phyloP scores from a whole-genome alignment of 768 basidiomycete genomes.

The Lactarius sanguifluus region DNA sequence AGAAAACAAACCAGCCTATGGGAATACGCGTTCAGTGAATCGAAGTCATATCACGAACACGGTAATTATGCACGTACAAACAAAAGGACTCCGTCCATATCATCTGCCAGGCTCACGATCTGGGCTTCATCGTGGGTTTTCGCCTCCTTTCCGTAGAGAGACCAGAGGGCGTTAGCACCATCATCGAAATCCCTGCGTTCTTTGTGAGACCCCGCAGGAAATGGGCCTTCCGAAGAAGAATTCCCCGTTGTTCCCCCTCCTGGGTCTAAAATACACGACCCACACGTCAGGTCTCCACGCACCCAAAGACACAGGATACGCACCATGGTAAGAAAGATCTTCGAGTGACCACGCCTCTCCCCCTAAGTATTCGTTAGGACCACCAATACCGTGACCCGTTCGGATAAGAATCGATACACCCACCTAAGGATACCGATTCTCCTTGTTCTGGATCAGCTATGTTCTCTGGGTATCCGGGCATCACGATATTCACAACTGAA shows the following conservation, averaged over 20 bases:
- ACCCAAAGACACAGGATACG: not conserved
- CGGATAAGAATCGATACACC: not conserved
- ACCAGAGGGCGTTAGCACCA: constrained; percentile 6
- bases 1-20: constrained; percentile 24
- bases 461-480: not conserved
- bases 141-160: not conserved
- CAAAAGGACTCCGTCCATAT: constrained; percentile 1
- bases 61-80: not conserved
- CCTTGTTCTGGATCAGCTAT: not conserved
- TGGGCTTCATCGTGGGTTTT: not conserved
- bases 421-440: not conserved
- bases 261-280: not conserved
- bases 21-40: not conserved
- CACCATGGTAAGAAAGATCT: not conserved
- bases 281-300: not conserved
- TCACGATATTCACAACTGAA: not conserved
- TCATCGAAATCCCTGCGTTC: constrained; percentile 5
- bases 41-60: not conserved
- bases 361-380: not conserved
- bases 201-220: not conserved
- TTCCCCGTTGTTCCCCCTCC: not conserved
- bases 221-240: not conserved
- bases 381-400: not conserved
- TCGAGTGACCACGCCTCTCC: not conserved
- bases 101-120: not conserved